Base-by-base conservation (phyloP, 768 basidiomycete species). In the Rhodocollybia butyracea region DNA sequence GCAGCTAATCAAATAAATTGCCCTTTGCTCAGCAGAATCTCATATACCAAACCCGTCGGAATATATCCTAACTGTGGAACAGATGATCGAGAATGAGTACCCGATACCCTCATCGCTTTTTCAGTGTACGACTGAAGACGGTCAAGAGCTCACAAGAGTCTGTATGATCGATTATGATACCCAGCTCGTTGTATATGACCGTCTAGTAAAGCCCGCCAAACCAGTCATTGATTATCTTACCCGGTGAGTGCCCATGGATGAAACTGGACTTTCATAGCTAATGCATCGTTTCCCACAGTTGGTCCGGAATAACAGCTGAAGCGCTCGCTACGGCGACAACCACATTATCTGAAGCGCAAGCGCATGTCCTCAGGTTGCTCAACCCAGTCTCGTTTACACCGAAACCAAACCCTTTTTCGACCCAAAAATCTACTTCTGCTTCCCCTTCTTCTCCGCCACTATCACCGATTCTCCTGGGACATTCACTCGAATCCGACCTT, bases 71-170 rank as follows among this genome's bases (percentile, higher is more conserved):
- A 82, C 86, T 0, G 69, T 85, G 22, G 85, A 91, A 57, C 89
- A 95, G 66, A 95, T 98, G 93, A 77, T 91, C 51, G 92, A 98
- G 64, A 93, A 98, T 63, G 92, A 94, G 51, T 98, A 98, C 62
- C 91, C 89, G 0, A 74, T 94, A 50, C 92, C 94, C 6, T 86
- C 86, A 0, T 96, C 40, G n/a, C 31, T 32, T 32, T 21, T n/a
- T 2, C 60, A 97, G 94, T 96, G 94, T 66, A 61, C 88, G 68
- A 95, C 94, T 1, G 88, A 88, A 63, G 89, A 90, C 53, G 95
- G 94, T 8, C 94, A 91, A 61, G 92, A 93, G 66, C 78, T 98
- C 13, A 87, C 95, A 1, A 76, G 94, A 39, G 81, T 96, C 2
- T 93, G 88, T 51, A 66, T 97, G 27, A 83, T 98, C 59, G 91